phyloP scores from a whole-genome alignment of 192 early-diverging fungal species.

The Coemansia sp. region DNA sequence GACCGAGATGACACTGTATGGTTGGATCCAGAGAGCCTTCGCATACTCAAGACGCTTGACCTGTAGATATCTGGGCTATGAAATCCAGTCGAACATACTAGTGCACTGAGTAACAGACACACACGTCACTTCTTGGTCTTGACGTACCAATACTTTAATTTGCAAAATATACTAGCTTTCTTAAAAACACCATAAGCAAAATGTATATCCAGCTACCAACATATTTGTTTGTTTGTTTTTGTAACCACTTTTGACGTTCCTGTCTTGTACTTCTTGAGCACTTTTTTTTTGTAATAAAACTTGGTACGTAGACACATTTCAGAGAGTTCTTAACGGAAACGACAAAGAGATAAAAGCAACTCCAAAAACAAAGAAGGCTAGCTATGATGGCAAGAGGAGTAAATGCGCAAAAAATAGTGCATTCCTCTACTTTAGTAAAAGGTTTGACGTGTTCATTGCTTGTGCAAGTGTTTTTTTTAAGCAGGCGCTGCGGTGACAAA shows the following conservation, averaged over 20 bases:
- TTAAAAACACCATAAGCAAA: neutral
- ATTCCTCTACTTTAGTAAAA: conserved; percentile 9
- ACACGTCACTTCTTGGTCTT: no score
- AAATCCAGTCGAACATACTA: no score
- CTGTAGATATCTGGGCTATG: no score
- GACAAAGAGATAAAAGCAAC: neutral
- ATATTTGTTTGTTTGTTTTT: neutral
- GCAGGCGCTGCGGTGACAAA: neutral
- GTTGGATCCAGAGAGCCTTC: neutral
- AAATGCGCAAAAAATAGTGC: neutral
- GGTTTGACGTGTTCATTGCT: conserved; percentile 6
- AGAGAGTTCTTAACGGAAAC: neutral
- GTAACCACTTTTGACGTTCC: neutral
- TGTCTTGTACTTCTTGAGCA: neutral
- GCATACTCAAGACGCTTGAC: no score
- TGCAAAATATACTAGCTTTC: no score
- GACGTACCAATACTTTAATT: no score
- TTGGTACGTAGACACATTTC: neutral
- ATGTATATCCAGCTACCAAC: neutral
- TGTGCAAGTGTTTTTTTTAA: neutral
- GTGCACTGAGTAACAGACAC: no score
- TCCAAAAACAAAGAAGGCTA: neutral
- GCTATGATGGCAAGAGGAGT: neutral
- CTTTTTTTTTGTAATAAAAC: neutral
- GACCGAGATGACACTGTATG: no score